phyloP scores from a whole-genome alignment of 2,329 filamentous ascomycete species.

The Fusarium avenaceum region DNA sequence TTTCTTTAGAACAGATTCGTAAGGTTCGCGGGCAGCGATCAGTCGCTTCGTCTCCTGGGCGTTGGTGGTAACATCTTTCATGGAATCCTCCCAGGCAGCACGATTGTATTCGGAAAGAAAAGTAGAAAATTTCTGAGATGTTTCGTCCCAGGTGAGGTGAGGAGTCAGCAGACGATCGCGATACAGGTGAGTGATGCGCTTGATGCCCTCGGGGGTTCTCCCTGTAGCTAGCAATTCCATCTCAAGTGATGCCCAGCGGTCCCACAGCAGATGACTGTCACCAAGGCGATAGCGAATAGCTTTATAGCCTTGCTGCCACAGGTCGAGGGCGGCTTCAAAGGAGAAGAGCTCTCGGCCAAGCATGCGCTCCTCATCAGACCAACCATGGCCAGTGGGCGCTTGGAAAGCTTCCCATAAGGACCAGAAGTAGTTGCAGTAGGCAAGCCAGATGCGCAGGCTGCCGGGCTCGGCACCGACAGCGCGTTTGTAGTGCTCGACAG shows the following conservation, averaged over 20 bases:
- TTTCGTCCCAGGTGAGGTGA: constrained; percentile 80
- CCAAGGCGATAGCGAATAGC: constrained; percentile 80
- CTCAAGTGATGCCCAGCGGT: constrained; percentile 80
- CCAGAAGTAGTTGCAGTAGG: constrained; percentile 84
- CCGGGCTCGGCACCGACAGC: constrained; percentile 79
- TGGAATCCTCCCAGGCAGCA: constrained; percentile 78
- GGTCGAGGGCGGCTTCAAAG: constrained; percentile 73
- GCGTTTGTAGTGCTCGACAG: constrained; percentile 79
- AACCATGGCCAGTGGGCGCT: constrained; percentile 63
- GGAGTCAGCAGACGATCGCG: constrained; percentile 78
- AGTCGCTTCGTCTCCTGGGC: constrained; percentile 76
- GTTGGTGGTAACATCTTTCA: constrained; percentile 75
- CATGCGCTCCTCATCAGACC: constrained; percentile 76
- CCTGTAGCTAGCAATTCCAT: constrained; percentile 74
- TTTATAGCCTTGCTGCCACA: constrained; percentile 79
- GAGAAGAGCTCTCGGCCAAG: constrained; percentile 80
- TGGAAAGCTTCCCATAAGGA: constrained; percentile 76
- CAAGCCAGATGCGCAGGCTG: constrained; percentile 80
- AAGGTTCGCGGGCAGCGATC: constrained; percentile 70
- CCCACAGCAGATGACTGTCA: constrained; percentile 84
- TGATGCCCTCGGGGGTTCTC: constrained; percentile 68
- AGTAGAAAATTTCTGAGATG: constrained; percentile 79
- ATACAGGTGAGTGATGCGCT: constrained; percentile 77
- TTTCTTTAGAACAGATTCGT: constrained; percentile 75
- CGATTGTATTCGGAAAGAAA: constrained; percentile 81